Evolutionary conservation across 2,329 filamentous ascomycete genomes (phyloP), one percentile per base, ranked within the genome.

Genomic region (Ceratocystis huliohia): DNA sequence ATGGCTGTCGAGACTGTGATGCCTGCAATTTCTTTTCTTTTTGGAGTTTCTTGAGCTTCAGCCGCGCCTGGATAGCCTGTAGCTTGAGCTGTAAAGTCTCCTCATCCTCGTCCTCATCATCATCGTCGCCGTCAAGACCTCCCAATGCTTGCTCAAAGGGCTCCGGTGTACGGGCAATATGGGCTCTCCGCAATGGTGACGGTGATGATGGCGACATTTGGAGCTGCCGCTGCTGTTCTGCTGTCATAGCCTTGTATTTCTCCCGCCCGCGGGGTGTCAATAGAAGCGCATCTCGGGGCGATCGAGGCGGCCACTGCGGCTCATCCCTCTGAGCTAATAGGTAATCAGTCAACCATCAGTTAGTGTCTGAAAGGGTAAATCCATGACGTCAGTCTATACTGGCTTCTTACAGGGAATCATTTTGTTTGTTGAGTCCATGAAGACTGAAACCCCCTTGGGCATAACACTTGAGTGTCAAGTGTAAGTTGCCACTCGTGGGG

Each of bases 31-130:
- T 61, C 30, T 64, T 61, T 67, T 79, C 76, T 73, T 86, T 87
- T 74, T 94, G 89, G 15, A 97, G 78, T 72, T 88, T 91, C 75
- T 96, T 97, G 70, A 97, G 76, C 75, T 88, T 94, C 64, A 97
- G 77, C 68, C 88, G 87, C 5, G 92, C 91, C 75, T 97, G 87
- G 67, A 99, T 96, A 66, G 89, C 91, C 70, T 92, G 86, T 4
- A 97, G 78, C 74, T 96, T 87, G 69, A 99, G 78, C 73, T 95
- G 85, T 44, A 97, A 77, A 1, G 86, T 95, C 78, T 97, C 92
- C 74, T 96, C 93, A 71, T 96, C 92, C 5, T 95, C 81, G 3
- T 77, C 78, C 2, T 79, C 77, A 4, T 75, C 77, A 63, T 76
- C 72, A 15, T 72, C 73, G 10, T 71, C 72, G 62, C 74, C 74